Conservation (phyloP, 306 rosid species). For the Phaseolus lunatus region DNA sequence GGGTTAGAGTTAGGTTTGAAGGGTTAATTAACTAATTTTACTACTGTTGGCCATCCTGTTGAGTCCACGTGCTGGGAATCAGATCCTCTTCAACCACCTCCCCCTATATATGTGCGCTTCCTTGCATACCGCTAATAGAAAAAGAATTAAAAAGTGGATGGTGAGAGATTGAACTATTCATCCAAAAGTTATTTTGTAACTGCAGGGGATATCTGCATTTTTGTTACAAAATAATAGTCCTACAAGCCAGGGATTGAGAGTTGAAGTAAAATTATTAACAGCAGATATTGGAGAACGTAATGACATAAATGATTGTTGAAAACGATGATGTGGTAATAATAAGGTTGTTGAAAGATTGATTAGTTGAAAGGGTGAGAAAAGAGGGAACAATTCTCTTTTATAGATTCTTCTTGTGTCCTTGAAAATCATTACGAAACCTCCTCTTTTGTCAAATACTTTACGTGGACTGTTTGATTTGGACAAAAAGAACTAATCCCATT, state of each 20-base stretch:
- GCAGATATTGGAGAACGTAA: too few relatives aligned
- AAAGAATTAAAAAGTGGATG: too few relatives aligned
- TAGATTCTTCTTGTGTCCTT: slow-evolving; percentile 1
- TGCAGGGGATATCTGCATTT: too few relatives aligned
- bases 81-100: background rate
- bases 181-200: too few relatives aligned
- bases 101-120: background rate
- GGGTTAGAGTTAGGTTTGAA: background rate
- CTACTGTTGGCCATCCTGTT: background rate
- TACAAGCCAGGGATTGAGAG: too few relatives aligned
- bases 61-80: slow-evolving; percentile 23
- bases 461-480: slow-evolving; percentile 40
- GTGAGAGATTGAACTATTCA: too few relatives aligned
- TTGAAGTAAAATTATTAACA: too few relatives aligned
- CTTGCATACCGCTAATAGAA: background rate
- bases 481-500: slow-evolving; percentile 12
- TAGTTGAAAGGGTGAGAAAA: background rate
- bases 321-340: background rate
- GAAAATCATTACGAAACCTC: slow-evolving; percentile 40
- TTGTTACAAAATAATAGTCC: too few relatives aligned
- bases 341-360: background rate
- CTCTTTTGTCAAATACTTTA: slow-evolving; percentile 35
- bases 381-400: background rate
- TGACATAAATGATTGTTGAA: background rate
- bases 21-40: background rate